A percentile compares a stretch with the other conserved stretches of the same genome.
These are phyloP conservation scores for Chlamydomonas sp. DNA, from an alignment of 139 green algal species.

Conservation along the genomic window DNA sequence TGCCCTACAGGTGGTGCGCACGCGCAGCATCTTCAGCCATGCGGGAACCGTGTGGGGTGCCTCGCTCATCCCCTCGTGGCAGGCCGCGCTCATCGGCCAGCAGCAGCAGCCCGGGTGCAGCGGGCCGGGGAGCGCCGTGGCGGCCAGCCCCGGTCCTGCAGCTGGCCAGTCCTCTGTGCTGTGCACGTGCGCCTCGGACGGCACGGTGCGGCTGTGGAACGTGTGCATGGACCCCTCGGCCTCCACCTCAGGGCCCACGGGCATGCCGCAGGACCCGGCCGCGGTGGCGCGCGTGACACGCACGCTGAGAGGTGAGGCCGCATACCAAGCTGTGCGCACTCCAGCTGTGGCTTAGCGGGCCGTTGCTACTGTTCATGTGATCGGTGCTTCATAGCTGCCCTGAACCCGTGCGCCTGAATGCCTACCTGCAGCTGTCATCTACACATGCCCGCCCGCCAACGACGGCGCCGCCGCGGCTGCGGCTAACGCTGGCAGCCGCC, in stretches of 20 bases:
- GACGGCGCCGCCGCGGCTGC: background rate
- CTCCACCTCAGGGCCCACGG: background rate
- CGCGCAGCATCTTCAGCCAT: slow-evolving; percentile 56
- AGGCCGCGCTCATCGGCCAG: background rate
- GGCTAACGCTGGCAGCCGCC: background rate
- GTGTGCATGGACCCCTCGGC: slow-evolving; percentile 22
- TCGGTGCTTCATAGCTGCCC: too few relatives aligned
- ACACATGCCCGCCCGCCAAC: background rate
- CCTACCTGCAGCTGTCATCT: slow-evolving; percentile 14
- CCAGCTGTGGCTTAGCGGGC: too few relatives aligned
- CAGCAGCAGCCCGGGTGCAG: background rate
- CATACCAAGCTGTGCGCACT: too few relatives aligned
- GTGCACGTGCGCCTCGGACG: slow-evolving; percentile 57
- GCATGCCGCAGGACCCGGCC: background rate
- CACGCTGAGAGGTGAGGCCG: slow-evolving; percentile 11
- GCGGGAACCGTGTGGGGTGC: slow-evolving; percentile 57
- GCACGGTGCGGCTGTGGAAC: slow-evolving; percentile 48
- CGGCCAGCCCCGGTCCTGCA: background rate
- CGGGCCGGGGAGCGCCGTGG: too few relatives aligned
- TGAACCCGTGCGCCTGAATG: background rate
- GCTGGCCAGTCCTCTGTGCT: background rate
- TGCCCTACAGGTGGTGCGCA: slow-evolving; percentile 9
- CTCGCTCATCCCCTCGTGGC: slow-evolving; percentile 22
- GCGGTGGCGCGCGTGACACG: background rate
- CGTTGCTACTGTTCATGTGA: too few relatives aligned